Conservation (phyloP, 2,329 filamentous ascomycete species). For the Xylaria sp. region DNA sequence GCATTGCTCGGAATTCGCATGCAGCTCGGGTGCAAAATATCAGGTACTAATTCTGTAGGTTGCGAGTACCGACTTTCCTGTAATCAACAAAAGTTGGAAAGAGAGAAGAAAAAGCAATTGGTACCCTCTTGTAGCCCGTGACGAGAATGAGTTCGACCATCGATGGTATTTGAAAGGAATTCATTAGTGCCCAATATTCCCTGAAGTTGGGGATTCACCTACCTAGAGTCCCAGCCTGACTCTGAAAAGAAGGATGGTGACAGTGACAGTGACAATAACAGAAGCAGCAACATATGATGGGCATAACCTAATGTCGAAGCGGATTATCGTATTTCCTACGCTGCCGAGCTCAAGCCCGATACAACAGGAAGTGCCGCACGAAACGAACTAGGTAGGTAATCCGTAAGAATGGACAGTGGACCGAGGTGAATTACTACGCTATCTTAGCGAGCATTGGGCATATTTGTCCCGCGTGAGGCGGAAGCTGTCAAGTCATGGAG, state of each 20-base stretch:
- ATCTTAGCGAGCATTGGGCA: background rate
- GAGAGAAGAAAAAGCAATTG: conserved; percentile 1
- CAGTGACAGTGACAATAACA: background rate
- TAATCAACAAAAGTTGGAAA: background rate
- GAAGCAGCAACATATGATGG: background rate
- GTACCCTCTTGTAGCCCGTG: background rate
- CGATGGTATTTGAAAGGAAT: background rate
- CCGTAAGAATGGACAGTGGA: too few species aligned
- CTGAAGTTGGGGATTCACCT: background rate
- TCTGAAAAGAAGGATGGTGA: background rate
- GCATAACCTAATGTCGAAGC: background rate
- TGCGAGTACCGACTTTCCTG: background rate
- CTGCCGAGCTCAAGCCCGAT: too few species aligned
- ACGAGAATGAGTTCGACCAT: background rate
- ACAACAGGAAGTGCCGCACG: too few species aligned
- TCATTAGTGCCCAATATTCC: background rate
- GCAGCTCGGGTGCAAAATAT: conserved; percentile 6
- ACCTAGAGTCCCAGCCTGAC: background rate
- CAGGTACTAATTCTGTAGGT: background rate
- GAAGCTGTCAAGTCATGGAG: background rate
- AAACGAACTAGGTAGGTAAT: too few species aligned
- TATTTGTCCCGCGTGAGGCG: background rate
- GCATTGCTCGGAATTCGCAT: background rate
- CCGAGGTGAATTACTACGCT: background rate
- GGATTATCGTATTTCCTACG: background rate